Conservation (phyloP, 768 basidiomycete species). For the Lactifluus pinguis region DNA sequence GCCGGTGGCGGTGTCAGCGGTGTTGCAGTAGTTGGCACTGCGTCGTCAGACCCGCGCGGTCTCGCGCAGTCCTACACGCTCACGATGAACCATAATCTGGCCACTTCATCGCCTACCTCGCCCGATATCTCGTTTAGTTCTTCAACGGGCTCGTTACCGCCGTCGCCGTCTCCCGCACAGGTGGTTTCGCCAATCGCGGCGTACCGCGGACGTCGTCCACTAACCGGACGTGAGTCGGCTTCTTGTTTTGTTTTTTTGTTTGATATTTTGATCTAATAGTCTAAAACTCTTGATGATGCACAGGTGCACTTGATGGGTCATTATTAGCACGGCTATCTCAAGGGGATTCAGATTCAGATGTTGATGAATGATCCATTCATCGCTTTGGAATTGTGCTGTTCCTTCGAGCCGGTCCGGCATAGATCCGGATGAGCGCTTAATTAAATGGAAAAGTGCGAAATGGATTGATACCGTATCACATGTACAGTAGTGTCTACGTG, state of each 20-base stretch:
- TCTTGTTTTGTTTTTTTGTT: neutral
- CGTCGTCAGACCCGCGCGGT: conserved; percentile 16
- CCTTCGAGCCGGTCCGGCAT: neutral
- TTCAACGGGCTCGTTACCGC: conserved; percentile 14
- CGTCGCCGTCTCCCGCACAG: conserved; percentile 15
- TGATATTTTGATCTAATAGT: neutral
- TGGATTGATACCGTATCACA: neutral
- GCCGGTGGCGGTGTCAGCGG: neutral
- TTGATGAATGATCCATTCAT: neutral
- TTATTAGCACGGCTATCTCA: conserved; percentile 15
- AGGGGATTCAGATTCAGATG: conserved; percentile 16
- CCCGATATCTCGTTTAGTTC: conserved; percentile 14
- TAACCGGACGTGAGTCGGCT: conserved; percentile 15
- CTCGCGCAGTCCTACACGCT: conserved; percentile 18
- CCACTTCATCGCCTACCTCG: neutral
- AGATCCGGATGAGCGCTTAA: neutral
- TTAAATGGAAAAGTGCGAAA: neutral
- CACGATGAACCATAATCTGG: neutral
- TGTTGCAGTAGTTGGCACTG: neutral
- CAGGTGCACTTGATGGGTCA: conserved; percentile 18
- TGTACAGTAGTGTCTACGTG: neutral
- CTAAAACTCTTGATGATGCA: neutral
- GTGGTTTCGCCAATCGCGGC: conserved; percentile 13
- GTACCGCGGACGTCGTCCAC: conserved; percentile 18
- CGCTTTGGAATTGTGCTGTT: neutral